Evolutionary conservation across 176 grass and related monocot species (phyloP).

Genomic region (Cymbopogon citratus): DNA sequence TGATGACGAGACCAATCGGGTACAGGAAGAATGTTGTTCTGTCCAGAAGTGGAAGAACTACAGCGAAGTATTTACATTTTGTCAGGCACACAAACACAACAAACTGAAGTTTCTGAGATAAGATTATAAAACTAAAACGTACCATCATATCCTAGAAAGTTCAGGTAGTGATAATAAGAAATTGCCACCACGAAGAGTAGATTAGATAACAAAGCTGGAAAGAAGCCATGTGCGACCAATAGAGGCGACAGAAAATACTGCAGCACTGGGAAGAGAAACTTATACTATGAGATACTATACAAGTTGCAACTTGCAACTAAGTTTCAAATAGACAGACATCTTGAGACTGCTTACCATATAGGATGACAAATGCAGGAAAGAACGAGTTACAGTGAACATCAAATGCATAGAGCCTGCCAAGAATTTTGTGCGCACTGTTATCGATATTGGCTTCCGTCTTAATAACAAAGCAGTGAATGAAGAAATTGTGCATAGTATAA

Average conservation of each 20-base stretch:
- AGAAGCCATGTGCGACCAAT: constrained; percentile 86
- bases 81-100: constrained; percentile 1
- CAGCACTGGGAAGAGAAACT: constrained; percentile 53
- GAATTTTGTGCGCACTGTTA: not conserved
- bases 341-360: constrained; percentile 63
- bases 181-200: constrained; percentile 82
- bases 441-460: not conserved
- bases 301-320: not conserved
- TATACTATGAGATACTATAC: constrained; percentile 21
- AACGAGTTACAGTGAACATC: constrained; percentile 99
- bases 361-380: constrained; percentile 90
- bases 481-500: not conserved
- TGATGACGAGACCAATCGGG: constrained; percentile 83
- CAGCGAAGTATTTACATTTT: not conserved
- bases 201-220: constrained; percentile 80
- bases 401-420: constrained; percentile 90
- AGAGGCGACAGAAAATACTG: constrained; percentile 93
- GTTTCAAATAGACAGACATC: constrained; percentile 3
- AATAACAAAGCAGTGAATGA: not conserved
- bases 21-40: constrained; percentile 99
- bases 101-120: not conserved
- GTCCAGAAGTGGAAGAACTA: constrained; percentile 91
- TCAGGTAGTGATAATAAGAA: constrained; percentile 95
- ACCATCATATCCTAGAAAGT: constrained; percentile 99
- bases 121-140: constrained; percentile 7